Percentiles rank a stretch among this genome's conserved stretches.
phyloP scores from a whole-genome alignment of 805 yeast genomes.

The Dipodascopsis uninucleata region DNA sequence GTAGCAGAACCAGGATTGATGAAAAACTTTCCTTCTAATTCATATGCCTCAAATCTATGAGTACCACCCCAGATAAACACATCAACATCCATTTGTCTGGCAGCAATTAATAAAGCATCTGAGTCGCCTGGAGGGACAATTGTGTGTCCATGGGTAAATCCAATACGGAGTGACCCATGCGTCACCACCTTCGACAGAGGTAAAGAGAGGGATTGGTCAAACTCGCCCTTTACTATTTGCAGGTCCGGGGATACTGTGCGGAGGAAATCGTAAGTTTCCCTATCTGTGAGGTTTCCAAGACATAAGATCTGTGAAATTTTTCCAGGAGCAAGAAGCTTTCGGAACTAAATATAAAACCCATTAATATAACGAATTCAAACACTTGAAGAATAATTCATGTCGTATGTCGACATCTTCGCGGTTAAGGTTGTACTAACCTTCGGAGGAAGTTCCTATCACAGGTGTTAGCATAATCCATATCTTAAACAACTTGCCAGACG shows the following conservation, averaged over 20 bases:
- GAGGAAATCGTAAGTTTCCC: slow-evolving; percentile 59
- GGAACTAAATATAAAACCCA: slow-evolving; percentile 47
- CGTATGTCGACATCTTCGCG: neutral
- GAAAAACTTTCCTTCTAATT: slow-evolving; percentile 86
- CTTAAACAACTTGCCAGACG: no score
- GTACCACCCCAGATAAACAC: slow-evolving; percentile 90
- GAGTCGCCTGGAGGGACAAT: slow-evolving; percentile 86
- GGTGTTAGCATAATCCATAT: no score
- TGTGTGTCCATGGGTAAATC: slow-evolving; percentile 79
- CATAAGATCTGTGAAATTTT: slow-evolving; percentile 82
- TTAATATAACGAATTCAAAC: neutral
- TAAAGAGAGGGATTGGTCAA: slow-evolving; percentile 47
- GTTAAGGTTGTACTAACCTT: slow-evolving; percentile 36
- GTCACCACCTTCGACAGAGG: slow-evolving; percentile 64
- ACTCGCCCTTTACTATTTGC: slow-evolving; percentile 77
- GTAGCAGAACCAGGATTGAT: slow-evolving; percentile 97
- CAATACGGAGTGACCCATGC: slow-evolving; percentile 71
- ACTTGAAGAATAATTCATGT: neutral
- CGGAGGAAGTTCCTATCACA: slow-evolving; percentile 47
- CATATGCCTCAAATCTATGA: slow-evolving; percentile 87
- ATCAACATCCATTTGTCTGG: slow-evolving; percentile 90
- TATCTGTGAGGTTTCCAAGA: slow-evolving; percentile 74
- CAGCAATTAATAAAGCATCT: slow-evolving; percentile 71
- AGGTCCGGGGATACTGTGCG: slow-evolving; percentile 67
- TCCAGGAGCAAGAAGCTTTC: slow-evolving; percentile 73